Conservation (phyloP, 805 yeast genomes). For the Candida jianshihensis region DNA sequence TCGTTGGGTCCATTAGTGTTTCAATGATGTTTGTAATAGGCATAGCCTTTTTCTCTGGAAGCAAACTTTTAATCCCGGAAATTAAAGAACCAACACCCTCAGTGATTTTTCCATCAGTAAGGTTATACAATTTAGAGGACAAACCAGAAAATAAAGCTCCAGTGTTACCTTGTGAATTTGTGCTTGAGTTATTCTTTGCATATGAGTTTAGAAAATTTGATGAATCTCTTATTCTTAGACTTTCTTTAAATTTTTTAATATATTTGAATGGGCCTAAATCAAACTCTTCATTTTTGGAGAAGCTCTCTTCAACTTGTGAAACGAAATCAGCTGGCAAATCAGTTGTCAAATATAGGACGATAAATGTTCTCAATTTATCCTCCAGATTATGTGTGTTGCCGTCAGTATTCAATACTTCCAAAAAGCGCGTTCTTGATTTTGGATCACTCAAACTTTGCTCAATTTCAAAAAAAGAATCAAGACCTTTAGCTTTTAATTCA, state of each 20-base stretch:
- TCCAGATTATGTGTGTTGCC: conserved; percentile 52
- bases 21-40: conserved; percentile 90
- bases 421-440: conserved; percentile 48
- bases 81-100: conserved; percentile 89
- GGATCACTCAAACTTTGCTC: conserved; percentile 73
- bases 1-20: conserved; percentile 79
- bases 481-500: conserved; percentile 76
- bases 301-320: conserved; percentile 55
- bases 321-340: conserved; percentile 45
- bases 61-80: conserved; percentile 75
- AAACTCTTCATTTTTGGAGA: conserved; percentile 45
- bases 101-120: conserved; percentile 74
- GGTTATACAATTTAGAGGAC: conserved; percentile 70
- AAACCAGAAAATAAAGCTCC: conserved; percentile 65
- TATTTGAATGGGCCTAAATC: conserved; percentile 64
- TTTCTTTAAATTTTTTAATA: conserved; percentile 75
- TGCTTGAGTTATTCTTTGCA: conserved; percentile 21
- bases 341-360: conserved; percentile 60
- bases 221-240: conserved; percentile 46
- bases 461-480: conserved; percentile 89
- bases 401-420: conserved; percentile 45
- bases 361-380: conserved; percentile 85
- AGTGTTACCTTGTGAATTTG: conserved; percentile 24
- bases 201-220: conserved; percentile 29
- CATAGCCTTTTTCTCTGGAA: conserved; percentile 82